A percentile compares a stretch with the other conserved stretches of the same genome.
Evolutionary conservation across 1,284 basidiomycete genomes (phyloP).

Genomic region (Inonotus hispidus): DNA sequence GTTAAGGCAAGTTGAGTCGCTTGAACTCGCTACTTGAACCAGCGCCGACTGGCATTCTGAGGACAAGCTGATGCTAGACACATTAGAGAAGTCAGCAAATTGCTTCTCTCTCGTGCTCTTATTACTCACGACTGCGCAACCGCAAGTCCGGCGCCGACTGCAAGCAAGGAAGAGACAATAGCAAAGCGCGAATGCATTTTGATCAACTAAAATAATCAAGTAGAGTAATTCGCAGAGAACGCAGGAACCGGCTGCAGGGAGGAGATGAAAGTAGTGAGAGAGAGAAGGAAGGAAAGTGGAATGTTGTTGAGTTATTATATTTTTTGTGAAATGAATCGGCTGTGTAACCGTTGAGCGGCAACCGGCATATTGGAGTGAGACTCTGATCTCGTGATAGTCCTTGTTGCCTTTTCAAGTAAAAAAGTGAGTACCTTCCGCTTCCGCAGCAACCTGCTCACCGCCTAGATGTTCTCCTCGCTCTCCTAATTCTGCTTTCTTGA

Average conservation of each 20-base stretch:
- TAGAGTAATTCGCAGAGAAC: neutral
- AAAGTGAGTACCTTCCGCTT: neutral
- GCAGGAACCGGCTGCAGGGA: constrained; percentile 12
- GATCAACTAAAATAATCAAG: neutral
- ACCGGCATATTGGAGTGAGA: neutral
- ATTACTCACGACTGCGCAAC: neutral
- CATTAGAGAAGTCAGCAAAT: neutral
- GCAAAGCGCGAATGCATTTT: constrained; percentile 12
- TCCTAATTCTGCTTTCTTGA: neutral
- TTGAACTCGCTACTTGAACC: constrained; percentile 36
- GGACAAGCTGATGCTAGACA: constrained; percentile 20
- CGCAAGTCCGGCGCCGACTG: neutral
- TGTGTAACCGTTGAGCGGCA: neutral
- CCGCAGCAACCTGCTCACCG: neutral
- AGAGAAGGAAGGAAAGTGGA: neutral
- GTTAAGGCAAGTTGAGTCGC: constrained; percentile 50
- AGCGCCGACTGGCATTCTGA: constrained; percentile 33
- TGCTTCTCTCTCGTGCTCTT: neutral
- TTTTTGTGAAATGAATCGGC: neutral
- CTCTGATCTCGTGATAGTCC: neutral
- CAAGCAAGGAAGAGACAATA: constrained; percentile 5
- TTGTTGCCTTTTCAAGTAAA: neutral
- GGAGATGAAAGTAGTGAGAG: neutral
- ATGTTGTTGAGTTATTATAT: neutral
- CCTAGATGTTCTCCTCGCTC: too few relatives aligned